These are phyloP conservation scores for Penicillium thymicola DNA, from an alignment of 2,329 filamentous ascomycete genomes.

Conservation along the genomic window DNA sequence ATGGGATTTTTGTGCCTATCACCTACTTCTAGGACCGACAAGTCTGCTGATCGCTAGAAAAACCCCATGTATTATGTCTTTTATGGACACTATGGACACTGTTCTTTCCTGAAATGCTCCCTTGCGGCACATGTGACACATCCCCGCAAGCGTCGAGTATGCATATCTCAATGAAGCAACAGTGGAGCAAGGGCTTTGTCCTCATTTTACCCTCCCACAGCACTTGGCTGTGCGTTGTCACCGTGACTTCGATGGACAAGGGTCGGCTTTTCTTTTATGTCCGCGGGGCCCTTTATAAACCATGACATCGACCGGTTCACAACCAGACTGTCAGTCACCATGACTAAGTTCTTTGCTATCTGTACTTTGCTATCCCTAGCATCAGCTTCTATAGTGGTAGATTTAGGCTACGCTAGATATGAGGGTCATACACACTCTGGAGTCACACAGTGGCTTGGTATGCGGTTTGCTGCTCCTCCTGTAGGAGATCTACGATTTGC, in stretches of 20 bases:
- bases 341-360: conserved; percentile 14
- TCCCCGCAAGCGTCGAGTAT: conserved; percentile 1
- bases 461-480: conserved; percentile 71
- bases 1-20: neutral
- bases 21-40: neutral
- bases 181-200: neutral
- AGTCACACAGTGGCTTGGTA: conserved; percentile 68
- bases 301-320: conserved; percentile 2
- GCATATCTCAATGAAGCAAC: neutral
- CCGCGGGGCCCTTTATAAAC: conserved; percentile 1
- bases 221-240: neutral
- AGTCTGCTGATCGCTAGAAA: too few relatives aligned
- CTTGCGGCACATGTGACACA: neutral
- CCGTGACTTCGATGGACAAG: neutral
- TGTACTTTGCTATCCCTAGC: conserved; percentile 17
- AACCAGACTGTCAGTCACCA: conserved; percentile 4
- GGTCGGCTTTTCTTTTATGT: neutral
- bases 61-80: neutral
- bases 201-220: neutral
- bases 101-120: neutral
- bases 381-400: conserved; percentile 44
- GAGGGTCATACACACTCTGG: conserved; percentile 55
- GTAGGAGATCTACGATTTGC: conserved; percentile 63
- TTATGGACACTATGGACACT: neutral
- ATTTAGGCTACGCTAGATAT: conserved; percentile 67